Evolutionary conservation across 495 filamentous ascomycete genomes (phyloP).

Genomic region (Podospora appendiculata): DNA sequence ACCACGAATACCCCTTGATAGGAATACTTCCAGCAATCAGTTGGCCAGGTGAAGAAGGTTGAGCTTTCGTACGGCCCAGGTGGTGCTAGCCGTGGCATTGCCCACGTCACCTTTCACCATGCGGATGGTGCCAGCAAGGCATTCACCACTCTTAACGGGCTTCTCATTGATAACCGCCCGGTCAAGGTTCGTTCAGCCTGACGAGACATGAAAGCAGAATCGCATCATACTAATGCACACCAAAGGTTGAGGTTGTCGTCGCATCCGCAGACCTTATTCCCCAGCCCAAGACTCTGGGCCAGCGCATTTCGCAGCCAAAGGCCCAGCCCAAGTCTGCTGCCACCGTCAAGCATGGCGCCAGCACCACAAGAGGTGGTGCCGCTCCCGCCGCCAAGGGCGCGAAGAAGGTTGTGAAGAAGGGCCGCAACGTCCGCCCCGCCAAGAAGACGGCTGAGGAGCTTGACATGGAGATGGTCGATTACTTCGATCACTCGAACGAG

Average conservation of each 20-base stretch:
- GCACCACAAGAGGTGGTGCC: conserved; percentile 24
- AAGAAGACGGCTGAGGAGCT: conserved; percentile 93
- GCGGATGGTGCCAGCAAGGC: conserved; percentile 74
- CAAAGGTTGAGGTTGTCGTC: conserved; percentile 81
- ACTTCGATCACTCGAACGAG: conserved; percentile 52
- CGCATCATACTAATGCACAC: neutral
- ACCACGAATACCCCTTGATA: conserved; percentile 45
- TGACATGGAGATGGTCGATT: conserved; percentile 91
- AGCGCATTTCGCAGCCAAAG: conserved; percentile 77
- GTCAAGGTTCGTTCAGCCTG: conserved; percentile 60
- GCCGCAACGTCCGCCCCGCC: conserved; percentile 53
- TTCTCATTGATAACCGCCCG: conserved; percentile 78
- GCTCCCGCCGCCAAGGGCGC: conserved; percentile 37
- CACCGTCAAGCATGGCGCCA: conserved; percentile 50
- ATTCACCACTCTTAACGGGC: conserved; percentile 70
- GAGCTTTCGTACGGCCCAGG: conserved; percentile 88
- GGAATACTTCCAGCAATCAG: conserved; percentile 89
- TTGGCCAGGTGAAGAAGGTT: conserved; percentile 83
- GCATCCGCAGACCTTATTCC: conserved; percentile 60
- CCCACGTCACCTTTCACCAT: conserved; percentile 60
- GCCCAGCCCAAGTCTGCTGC: conserved; percentile 77
- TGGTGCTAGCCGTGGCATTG: conserved; percentile 82
- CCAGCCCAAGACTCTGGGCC: conserved; percentile 67
- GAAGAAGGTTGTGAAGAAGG: conserved; percentile 36
- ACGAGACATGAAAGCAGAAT: conserved; percentile 5